phyloP scores from a whole-genome alignment of 1,139 yeast genomes.

The Saccharomycopsis crataegensis region DNA sequence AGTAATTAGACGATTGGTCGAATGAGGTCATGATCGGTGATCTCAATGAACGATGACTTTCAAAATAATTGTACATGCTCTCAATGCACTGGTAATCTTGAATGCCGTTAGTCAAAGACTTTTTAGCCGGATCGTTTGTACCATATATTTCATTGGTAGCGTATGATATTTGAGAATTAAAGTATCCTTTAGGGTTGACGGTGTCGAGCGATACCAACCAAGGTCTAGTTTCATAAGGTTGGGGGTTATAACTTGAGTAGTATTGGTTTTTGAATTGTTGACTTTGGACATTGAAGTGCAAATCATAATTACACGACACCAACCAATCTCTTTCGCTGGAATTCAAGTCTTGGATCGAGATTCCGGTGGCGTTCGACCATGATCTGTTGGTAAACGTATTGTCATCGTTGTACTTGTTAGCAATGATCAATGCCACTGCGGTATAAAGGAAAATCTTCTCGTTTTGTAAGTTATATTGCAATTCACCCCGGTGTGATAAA shows the following conservation, averaged over 20 bases:
- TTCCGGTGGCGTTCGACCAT: slow-evolving; percentile 93
- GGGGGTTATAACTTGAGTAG: neutral
- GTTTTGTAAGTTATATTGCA: slow-evolving; percentile 8
- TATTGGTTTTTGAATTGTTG: too few species aligned
- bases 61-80: slow-evolving; percentile 5
- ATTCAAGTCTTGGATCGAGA: slow-evolving; percentile 54
- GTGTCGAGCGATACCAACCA: slow-evolving; percentile 6
- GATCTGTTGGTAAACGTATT: slow-evolving; percentile 92
- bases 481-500: slow-evolving; percentile 24
- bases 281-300: slow-evolving; percentile 9
- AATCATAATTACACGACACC: slow-evolving; percentile 25
- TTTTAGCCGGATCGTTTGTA: neutral
- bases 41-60: neutral
- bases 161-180: slow-evolving; percentile 1
- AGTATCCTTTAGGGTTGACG: neutral
- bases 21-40: neutral
- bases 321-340: slow-evolving; percentile 72
- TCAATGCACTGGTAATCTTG: slow-evolving; percentile 1
- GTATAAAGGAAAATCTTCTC: slow-evolving; percentile 53
- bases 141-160: slow-evolving; percentile 9
- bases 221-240: slow-evolving; percentile 8
- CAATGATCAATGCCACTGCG: slow-evolving; percentile 67
- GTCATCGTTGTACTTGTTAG: slow-evolving; percentile 94
- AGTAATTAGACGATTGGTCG: neutral
- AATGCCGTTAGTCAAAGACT: neutral